Conservation (phyloP, 2,329 filamentous ascomycete genomes). For the Corinectria fuckeliana region DNA sequence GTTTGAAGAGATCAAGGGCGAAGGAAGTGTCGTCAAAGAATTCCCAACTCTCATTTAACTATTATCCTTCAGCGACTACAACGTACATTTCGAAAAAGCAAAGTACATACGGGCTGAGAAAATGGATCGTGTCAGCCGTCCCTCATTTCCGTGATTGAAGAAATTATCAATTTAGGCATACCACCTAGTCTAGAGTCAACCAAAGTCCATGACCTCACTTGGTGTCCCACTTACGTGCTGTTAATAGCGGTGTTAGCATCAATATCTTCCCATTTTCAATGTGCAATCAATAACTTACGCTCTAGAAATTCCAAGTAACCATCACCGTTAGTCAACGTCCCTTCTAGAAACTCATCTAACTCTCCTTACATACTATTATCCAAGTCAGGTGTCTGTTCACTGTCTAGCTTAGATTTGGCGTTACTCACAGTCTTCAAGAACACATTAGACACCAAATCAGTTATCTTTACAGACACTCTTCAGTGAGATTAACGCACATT, state of each 20-base stretch:
- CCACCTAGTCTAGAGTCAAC: background rate
- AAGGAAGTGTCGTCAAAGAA: slow-evolving; percentile 11
- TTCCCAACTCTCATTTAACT: slow-evolving; percentile 21
- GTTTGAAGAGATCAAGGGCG: background rate
- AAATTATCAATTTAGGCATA: background rate
- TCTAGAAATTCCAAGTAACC: background rate
- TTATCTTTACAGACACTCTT: background rate
- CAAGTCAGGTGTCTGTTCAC: background rate
- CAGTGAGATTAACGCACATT: background rate
- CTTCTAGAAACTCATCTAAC: background rate
- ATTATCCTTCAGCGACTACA: background rate
- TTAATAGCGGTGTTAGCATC: background rate
- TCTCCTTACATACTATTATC: background rate
- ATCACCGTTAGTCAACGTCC: background rate
- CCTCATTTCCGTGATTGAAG: background rate
- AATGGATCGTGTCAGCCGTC: background rate
- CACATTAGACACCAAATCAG: background rate
- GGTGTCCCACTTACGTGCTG: background rate
- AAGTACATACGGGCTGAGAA: background rate
- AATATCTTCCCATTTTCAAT: background rate
- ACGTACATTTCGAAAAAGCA: background rate
- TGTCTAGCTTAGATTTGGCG: background rate
- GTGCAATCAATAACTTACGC: background rate
- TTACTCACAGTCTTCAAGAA: background rate
- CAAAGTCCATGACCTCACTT: background rate